Evolutionary conservation across 148 eudicot species (phyloP), one percentile per base, ranked within the genome.

Genomic region (Mesembryanthemum crystallinum): DNA sequence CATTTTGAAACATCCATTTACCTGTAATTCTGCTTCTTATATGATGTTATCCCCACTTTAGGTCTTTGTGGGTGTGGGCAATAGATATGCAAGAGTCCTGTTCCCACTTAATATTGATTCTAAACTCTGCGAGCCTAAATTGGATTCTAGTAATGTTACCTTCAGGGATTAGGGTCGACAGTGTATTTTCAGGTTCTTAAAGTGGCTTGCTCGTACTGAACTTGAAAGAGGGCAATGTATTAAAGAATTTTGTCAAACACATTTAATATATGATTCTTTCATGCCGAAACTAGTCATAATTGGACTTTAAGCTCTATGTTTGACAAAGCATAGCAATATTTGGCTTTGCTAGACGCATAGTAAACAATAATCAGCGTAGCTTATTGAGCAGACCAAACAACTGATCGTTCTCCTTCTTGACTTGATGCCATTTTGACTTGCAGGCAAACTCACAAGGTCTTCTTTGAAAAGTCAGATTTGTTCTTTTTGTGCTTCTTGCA

Each of bases 381-480:
- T 64, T 35, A 39, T 58, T 35, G n/a, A 42, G 49, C 45, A 28
- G 67, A 43, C 15, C 20, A 42, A 51, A 3, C n/a, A 20, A 45
- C 25, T 47, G n/a, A 64, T 13, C 54, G 49, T 25, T 77, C 51
- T 24, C 32, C 71, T 52, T 69, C 54, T 33, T 28, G 52, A 25
- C 24, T 35, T 35, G 59, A 70, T 30, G 28, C 23, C 76, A 64
- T 47, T 18, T 72, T 47, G 28, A 78, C 62, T 78, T 74, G 71
- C 88, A 92, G 97, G 86, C 95, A 92, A 84, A 69, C 74, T 76
- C 96, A 93, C 89, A 87, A 87, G 71, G 17, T 87, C 58, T 87
- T 89, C 73, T 90, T 87, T 75, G 87, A 75, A 51, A 93, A 93
- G 81, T 93, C 98, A 47, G 98, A 93, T 73, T 69, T 93, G 57